Percentiles rank a stretch among this genome's conserved stretches.
These are phyloP conservation scores for Saccharomyces jurei DNA, from an alignment of 805 yeast genomes.

Conservation along the genomic window DNA sequence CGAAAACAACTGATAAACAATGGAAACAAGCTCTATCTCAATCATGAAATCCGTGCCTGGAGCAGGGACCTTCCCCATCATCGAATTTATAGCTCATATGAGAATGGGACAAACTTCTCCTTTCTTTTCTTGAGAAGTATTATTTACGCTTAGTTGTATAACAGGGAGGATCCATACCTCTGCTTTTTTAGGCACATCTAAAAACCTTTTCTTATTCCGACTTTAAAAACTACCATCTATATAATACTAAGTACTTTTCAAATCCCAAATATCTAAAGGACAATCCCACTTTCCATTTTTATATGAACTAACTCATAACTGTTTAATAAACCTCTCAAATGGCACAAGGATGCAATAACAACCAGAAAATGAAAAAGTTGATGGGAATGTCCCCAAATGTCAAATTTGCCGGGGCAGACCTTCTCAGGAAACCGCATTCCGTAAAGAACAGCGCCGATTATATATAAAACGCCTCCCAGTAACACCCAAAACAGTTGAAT, in stretches of 20 bases:
- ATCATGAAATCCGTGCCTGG: too few relatives aligned
- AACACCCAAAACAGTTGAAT: conserved; percentile 55
- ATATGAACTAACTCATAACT: conserved; percentile 47
- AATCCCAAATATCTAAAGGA: not conserved
- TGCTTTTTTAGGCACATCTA: not conserved
- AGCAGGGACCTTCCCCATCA: too few relatives aligned
- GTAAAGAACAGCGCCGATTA: conserved; percentile 70
- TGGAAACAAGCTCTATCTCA: not conserved
- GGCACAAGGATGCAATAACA: conserved; percentile 68
- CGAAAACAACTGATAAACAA: not conserved
- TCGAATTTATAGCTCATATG: too few relatives aligned
- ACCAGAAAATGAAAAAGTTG: conserved; percentile 77
- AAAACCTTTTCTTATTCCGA: not conserved
- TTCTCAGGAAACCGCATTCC: conserved; percentile 77
- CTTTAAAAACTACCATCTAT: not conserved
- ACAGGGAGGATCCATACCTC: not conserved
- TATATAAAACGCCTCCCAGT: conserved; percentile 66
- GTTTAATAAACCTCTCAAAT: conserved; percentile 52
- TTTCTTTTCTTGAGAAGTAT: not conserved
- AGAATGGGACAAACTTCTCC: not conserved
- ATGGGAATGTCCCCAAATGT: conserved; percentile 72
- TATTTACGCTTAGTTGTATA: not conserved
- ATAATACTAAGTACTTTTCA: not conserved
- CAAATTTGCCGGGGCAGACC: conserved; percentile 52
- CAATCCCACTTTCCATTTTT: not conserved